Conservation (phyloP, 805 yeast species). For the Barnettozyma wickerhamii region DNA sequence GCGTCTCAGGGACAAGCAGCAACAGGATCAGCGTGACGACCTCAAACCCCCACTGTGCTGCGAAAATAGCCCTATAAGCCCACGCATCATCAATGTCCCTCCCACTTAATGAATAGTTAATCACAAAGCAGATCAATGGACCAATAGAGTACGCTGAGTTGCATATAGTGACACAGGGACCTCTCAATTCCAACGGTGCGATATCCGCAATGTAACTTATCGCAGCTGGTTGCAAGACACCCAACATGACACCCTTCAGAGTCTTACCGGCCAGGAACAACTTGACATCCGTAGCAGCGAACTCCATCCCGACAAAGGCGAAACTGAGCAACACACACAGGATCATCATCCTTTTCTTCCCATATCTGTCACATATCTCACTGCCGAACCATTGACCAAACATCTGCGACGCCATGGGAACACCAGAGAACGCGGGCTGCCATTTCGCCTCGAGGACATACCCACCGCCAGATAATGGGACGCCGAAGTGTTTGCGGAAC, state of each 20-base stretch:
- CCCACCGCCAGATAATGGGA: slow-evolving; percentile 19
- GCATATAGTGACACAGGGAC: slow-evolving; percentile 32
- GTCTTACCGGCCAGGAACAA: slow-evolving; percentile 37
- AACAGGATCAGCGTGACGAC: slow-evolving; percentile 25
- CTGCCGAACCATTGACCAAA: slow-evolving; percentile 24
- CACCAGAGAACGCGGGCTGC: slow-evolving; percentile 39
- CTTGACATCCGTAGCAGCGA: slow-evolving; percentile 32
- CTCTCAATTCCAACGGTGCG: slow-evolving; percentile 35
- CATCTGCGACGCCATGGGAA: slow-evolving; percentile 28
- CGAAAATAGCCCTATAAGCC: slow-evolving; percentile 34
- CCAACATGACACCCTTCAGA: slow-evolving; percentile 37
- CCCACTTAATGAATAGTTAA: slow-evolving; percentile 17
- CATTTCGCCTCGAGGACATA: slow-evolving; percentile 37
- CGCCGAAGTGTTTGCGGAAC: slow-evolving; percentile 33
- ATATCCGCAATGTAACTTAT: slow-evolving; percentile 38
- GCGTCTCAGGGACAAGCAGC: slow-evolving; percentile 37
- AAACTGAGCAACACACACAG: slow-evolving; percentile 26
- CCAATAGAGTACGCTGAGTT: slow-evolving; percentile 37
- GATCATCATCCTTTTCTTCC: slow-evolving; percentile 31
- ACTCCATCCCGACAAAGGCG: slow-evolving; percentile 36
- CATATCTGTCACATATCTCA: slow-evolving; percentile 29
- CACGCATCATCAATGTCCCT: slow-evolving; percentile 13
- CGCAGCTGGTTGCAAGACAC: slow-evolving; percentile 33
- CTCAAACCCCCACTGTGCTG: slow-evolving; percentile 18
- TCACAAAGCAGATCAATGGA: slow-evolving; percentile 32